These are phyloP conservation scores for Cordyceps tenuipes DNA, from an alignment of 2,329 filamentous ascomycete species.

Conservation along the genomic window DNA sequence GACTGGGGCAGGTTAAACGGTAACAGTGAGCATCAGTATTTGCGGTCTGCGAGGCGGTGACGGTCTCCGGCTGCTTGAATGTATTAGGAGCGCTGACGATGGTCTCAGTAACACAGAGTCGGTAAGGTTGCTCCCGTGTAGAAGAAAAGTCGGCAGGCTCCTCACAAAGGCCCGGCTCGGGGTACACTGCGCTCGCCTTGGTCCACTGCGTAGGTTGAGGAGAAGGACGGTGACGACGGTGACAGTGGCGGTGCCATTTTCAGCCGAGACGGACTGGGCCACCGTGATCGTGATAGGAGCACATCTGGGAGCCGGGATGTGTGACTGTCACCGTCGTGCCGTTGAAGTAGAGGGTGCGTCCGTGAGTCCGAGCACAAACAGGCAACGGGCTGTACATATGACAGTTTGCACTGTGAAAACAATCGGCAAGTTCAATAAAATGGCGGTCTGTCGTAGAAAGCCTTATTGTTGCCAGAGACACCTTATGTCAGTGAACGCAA, in stretches of 20 bases:
- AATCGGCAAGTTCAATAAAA: neutral
- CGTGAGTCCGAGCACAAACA: conserved; percentile 15
- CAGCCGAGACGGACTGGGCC: neutral
- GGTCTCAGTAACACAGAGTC: conserved; percentile 6
- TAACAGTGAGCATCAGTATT: neutral
- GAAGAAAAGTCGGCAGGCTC: neutral
- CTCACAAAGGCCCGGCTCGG: conserved; percentile 1
- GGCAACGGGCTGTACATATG: conserved; percentile 16
- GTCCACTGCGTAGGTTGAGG: conserved; percentile 15
- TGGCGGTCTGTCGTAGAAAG: neutral
- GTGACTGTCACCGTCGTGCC: conserved; percentile 20
- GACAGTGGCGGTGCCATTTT: conserved; percentile 15
- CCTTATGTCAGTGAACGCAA: neutral
- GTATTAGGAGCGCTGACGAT: neutral
- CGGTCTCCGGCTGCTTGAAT: conserved; percentile 12
- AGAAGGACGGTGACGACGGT: conserved; percentile 10
- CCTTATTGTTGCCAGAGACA: neutral
- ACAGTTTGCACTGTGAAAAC: conserved; percentile 19
- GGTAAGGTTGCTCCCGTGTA: conserved; percentile 1
- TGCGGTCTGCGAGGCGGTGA: conserved; percentile 11
- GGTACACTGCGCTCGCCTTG: conserved; percentile 13
- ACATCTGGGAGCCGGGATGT: neutral
- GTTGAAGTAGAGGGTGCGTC: conserved; percentile 24
- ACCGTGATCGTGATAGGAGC: conserved; percentile 8
- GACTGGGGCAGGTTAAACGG: neutral